A percentile compares a stretch with the other conserved stretches of the same genome.
Evolutionary conservation across 305 asterid genomes (phyloP).

Genomic region (Coffea humblotiana): DNA sequence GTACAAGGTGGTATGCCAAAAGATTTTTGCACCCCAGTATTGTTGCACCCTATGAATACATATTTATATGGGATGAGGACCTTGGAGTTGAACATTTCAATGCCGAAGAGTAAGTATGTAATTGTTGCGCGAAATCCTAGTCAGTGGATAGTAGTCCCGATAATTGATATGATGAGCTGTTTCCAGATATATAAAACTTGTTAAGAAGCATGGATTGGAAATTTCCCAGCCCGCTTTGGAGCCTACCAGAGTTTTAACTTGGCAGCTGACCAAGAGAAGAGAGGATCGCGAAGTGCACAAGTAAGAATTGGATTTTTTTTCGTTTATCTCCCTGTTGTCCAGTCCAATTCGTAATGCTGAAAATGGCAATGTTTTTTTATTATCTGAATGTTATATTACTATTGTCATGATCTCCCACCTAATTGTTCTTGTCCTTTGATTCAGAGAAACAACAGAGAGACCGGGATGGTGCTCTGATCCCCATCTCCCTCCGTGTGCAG

Average conservation of each 20-base stretch:
- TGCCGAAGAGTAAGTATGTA: constrained; percentile 67
- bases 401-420: background rate
- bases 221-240: constrained; percentile 89
- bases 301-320: constrained; percentile 30
- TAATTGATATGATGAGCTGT: constrained; percentile 3
- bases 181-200: constrained; percentile 71
- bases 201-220: constrained; percentile 72
- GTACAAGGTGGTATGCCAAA: constrained; percentile 83
- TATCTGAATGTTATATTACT: background rate
- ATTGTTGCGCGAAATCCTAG: background rate
- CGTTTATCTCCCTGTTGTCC: background rate
- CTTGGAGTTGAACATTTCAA: constrained; percentile 78
- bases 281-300: constrained; percentile 61
- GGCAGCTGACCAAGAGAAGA: constrained; percentile 80
- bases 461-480: constrained; percentile 76
- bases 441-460: constrained; percentile 56
- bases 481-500: constrained; percentile 79
- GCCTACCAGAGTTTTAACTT: constrained; percentile 46
- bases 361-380: background rate
- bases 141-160: background rate
- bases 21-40: constrained; percentile 86
- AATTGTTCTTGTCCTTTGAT: constrained; percentile 11
- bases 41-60: constrained; percentile 71
- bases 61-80: constrained; percentile 92
- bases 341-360: background rate